phyloP scores from a whole-genome alignment of 495 filamentous ascomycete genomes.

The Penicillium ochrochloron region DNA sequence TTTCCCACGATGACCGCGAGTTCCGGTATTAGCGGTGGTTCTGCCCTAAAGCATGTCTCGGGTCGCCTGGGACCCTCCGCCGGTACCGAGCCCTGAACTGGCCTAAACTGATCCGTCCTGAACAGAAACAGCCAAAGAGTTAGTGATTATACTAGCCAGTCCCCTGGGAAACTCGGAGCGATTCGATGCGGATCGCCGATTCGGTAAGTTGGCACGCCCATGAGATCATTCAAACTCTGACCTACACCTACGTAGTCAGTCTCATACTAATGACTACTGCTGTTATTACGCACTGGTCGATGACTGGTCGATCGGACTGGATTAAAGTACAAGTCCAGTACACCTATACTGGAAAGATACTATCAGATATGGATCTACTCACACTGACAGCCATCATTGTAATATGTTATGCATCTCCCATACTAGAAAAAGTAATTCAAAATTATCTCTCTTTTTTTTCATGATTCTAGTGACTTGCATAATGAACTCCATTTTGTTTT shows the following conservation, averaged over 20 bases:
- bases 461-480: background rate
- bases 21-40: slow-evolving; percentile 6
- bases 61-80: slow-evolving; percentile 19
- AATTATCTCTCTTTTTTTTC: background rate
- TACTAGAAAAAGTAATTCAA: background rate
- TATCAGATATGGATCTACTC: background rate
- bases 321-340: background rate
- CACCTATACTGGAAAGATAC: background rate
- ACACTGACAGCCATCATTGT: background rate
- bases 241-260: background rate
- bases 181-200: slow-evolving; percentile 26
- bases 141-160: background rate
- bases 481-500: background rate
- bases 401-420: background rate
- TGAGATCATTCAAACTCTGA: slow-evolving; percentile 4
- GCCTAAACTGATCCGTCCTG: background rate
- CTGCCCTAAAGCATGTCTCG: slow-evolving; percentile 13
- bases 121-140: background rate
- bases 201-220: slow-evolving; percentile 24
- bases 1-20: slow-evolving; percentile 3
- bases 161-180: slow-evolving; percentile 21
- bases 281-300: background rate
- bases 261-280: background rate
- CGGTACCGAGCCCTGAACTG: slow-evolving; percentile 22
- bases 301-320: background rate